phyloP scores from a whole-genome alignment of 345 rosid species.

The Populus tremula region DNA sequence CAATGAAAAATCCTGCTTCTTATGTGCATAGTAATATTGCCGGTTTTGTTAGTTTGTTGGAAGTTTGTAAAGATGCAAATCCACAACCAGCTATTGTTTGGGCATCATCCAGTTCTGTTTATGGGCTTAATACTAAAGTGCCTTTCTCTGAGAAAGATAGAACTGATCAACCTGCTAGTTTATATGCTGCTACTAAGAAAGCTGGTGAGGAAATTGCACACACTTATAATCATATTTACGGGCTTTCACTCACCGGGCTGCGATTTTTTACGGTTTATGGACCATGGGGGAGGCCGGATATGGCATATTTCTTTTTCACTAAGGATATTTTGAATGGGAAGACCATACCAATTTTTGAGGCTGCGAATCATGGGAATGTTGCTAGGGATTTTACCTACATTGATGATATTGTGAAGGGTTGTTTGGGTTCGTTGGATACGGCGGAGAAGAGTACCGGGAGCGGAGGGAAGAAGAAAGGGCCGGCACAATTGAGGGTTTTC shows the following conservation, averaged over 20 bases:
- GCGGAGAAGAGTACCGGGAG: conserved; percentile 91
- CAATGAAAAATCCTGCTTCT: conserved; percentile 81
- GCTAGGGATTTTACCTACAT: conserved; percentile 94
- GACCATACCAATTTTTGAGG: conserved; percentile 66
- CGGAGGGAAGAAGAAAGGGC: conserved; percentile 85
- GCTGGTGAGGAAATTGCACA: conserved; percentile 96
- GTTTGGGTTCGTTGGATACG: conserved; percentile 77
- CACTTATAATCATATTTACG: conserved; percentile 87
- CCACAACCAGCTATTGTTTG: conserved; percentile 89
- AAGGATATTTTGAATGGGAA: conserved; percentile 71
- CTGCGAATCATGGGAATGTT: conserved; percentile 61
- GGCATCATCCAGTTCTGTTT: conserved; percentile 89
- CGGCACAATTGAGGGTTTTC: conserved; percentile 82
- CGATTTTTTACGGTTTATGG: conserved; percentile 89
- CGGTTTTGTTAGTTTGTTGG: conserved; percentile 71
- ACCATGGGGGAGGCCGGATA: conserved; percentile 94
- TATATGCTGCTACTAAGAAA: conserved; percentile 88
- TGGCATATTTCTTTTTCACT: conserved; percentile 92
- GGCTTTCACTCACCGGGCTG: conserved; percentile 76
- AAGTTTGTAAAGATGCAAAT: conserved; percentile 68
- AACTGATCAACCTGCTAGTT: conserved; percentile 94
- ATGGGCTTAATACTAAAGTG: conserved; percentile 78
- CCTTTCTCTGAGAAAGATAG: conserved; percentile 84
- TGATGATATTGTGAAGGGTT: conserved; percentile 91
- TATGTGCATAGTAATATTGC: conserved; percentile 87